Evolutionary conservation across 2,329 filamentous ascomycete genomes (phyloP), one percentile per base, ranked within the genome.

Genomic region (Fusarium protoensiforme): DNA sequence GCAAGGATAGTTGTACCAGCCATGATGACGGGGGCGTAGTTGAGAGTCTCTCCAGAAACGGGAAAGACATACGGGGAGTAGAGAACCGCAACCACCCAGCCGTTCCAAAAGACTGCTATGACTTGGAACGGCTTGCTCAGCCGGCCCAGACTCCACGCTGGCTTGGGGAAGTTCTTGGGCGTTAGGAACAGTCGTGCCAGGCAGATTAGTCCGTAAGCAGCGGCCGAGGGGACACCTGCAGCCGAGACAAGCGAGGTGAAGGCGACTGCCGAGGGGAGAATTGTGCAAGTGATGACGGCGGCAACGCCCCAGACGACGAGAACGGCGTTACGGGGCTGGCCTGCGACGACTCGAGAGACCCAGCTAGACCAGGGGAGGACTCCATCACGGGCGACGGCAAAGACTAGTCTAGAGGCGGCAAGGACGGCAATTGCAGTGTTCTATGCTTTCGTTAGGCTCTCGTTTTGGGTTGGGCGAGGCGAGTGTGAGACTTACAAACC

Each of bases 391-490:
- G 89, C 89, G 5, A 91, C 89, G 46, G 89, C 89, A 77, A 90
- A 91, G 72, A 91, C 88, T 2, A 91, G 83, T n/a, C 89, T 86
- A 5, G 89, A 91, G 16, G 87, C 87, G 9, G 89, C 89, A 14
- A 90, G 84, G 51, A 90, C 86, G 22, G 88, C 87, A 64, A 91
- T 88, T 0, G 88, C 88, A 1, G 88, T 90, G 78, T 91, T 91
- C 87, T 84, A 10, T 11, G 1, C 3, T 24, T 27, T 18, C 6
- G 39, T 61, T 27, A 61, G 22, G 7, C 3, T 38, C 13, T 35
- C 13, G 24, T 0, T 5, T 11, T 20, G 1, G 18, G 3, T 16
- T 14, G 5, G 27, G 22, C 10, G 14, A 8, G 20, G 39, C 7
- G 20, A 18, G 6, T 16, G 27, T 1, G 27, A 6, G 5, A 83